Conservation (phyloP, 2,329 filamentous ascomycete genomes). For the Pleoardoris graminearum region DNA sequence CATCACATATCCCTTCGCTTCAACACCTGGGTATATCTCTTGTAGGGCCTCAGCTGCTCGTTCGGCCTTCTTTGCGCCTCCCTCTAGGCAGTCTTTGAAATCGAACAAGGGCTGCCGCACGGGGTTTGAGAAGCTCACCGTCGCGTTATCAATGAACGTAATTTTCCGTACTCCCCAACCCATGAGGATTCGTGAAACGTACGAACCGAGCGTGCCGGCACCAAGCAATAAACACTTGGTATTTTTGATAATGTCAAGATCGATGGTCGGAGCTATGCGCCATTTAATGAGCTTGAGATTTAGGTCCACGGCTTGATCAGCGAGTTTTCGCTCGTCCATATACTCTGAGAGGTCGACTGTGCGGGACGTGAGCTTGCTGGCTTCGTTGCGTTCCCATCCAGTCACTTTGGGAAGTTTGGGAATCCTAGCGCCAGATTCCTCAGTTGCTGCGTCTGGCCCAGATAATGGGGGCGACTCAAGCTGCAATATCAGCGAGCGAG, state of each 20-base stretch:
- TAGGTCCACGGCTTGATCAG: constrained; percentile 92
- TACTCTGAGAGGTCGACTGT: constrained; percentile 85
- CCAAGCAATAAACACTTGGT: constrained; percentile 90
- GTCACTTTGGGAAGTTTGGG: constrained; percentile 81
- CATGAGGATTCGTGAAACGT: constrained; percentile 88
- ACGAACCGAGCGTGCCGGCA: constrained; percentile 89
- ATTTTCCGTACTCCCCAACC: constrained; percentile 96
- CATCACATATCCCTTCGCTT: constrained; percentile 76
- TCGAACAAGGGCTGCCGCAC: constrained; percentile 91
- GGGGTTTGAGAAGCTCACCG: constrained; percentile 93
- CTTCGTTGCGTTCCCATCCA: constrained; percentile 87
- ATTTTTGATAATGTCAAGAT: constrained; percentile 85
- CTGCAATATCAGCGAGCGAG: constrained; percentile 76
- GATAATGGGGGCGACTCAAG: constrained; percentile 28
- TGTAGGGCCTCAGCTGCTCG: constrained; percentile 78
- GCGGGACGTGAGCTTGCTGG: constrained; percentile 76
- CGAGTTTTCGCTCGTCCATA: constrained; percentile 85
- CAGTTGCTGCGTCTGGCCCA: constrained; percentile 15
- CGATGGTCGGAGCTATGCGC: constrained; percentile 85
- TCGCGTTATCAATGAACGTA: constrained; percentile 92
- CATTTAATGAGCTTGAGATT: constrained; percentile 99
- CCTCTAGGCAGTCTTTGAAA: constrained; percentile 84
- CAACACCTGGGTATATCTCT: constrained; percentile 88
- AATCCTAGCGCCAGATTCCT: constrained; percentile 28
- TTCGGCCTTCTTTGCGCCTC: constrained; percentile 80